Percentiles rank a stretch among this genome's conserved stretches.
Conservation (phyloP, 371 early-diverging fungal genomes). For the Haplosporangium sp. region DNA sequence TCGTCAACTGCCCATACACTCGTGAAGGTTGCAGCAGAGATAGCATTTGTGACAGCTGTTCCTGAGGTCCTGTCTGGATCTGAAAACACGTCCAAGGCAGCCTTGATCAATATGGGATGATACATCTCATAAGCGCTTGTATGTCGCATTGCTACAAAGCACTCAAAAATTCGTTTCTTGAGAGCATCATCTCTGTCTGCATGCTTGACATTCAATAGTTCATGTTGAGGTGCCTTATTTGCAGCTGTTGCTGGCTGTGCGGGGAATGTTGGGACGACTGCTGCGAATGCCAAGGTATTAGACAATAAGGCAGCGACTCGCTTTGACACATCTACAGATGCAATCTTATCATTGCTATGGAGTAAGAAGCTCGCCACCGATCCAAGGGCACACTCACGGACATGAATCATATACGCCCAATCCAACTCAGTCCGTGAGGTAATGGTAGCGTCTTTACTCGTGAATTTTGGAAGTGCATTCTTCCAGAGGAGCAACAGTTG, state of each 20-base stretch:
- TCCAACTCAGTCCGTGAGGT: slow-evolving; percentile 74
- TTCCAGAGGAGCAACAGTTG: slow-evolving; percentile 83
- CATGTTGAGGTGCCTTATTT: slow-evolving; percentile 54
- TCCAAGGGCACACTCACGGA: slow-evolving; percentile 77
- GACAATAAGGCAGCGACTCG: slow-evolving; percentile 83
- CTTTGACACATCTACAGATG: slow-evolving; percentile 84
- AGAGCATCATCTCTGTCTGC: slow-evolving; percentile 74
- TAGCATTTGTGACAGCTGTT: slow-evolving; percentile 59
- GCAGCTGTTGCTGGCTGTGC: slow-evolving; percentile 54
- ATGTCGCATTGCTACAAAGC: slow-evolving; percentile 77
- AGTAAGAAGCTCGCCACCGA: slow-evolving; percentile 80
- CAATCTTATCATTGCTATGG: slow-evolving; percentile 74
- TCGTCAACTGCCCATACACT: slow-evolving; percentile 70
- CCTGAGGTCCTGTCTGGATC: slow-evolving; percentile 71
- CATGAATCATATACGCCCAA: slow-evolving; percentile 75
- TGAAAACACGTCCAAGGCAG: slow-evolving; percentile 60
- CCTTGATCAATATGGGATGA: slow-evolving; percentile 41
- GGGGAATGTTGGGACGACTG: slow-evolving; percentile 68
- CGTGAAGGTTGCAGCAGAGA: slow-evolving; percentile 68
- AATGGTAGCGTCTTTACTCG: slow-evolving; percentile 64
- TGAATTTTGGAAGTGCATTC: slow-evolving; percentile 72
- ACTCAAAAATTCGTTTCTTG: slow-evolving; percentile 78
- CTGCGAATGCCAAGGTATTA: slow-evolving; percentile 77
- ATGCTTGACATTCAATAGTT: slow-evolving; percentile 57
- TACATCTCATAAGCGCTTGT: slow-evolving; percentile 73